phyloP scores from a whole-genome alignment of 495 filamentous ascomycete species.

The Penicillium parvum region DNA sequence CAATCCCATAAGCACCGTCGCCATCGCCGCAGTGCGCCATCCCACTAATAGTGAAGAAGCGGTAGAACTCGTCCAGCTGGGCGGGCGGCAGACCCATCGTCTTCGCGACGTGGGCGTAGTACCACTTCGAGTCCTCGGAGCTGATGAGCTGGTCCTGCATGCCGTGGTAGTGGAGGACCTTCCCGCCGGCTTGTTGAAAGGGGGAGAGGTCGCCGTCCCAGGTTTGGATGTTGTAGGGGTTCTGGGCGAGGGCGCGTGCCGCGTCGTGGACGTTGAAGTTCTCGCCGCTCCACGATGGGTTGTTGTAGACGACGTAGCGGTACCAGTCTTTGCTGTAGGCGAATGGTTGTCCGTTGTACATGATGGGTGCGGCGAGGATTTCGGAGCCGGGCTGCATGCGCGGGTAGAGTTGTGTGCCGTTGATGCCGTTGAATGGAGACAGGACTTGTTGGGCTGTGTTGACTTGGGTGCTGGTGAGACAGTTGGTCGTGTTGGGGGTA shows the following conservation, averaged over 20 bases:
- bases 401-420: constrained; percentile 54
- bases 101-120: constrained; percentile 41
- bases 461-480: constrained; percentile 55
- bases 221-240: constrained; percentile 48
- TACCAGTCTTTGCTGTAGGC: constrained; percentile 44
- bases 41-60: constrained; percentile 12
- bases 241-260: constrained; percentile 30
- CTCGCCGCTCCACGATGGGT: constrained; percentile 45
- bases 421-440: constrained; percentile 44
- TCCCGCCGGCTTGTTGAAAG: constrained; percentile 41
- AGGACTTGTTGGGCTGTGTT: constrained; percentile 52
- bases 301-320: constrained; percentile 51
- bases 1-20: constrained; percentile 52
- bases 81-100: constrained; percentile 38
- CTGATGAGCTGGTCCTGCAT: constrained; percentile 43
- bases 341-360: constrained; percentile 40
- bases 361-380: constrained; percentile 21
- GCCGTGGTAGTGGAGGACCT: constrained; percentile 50
- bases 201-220: constrained; percentile 45
- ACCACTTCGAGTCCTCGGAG: constrained; percentile 39
- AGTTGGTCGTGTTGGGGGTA: constrained; percentile 32
- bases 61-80: constrained; percentile 40
- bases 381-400: constrained; percentile 47
- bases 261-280: constrained; percentile 39
- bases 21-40: constrained; percentile 44